phyloP scores from a whole-genome alignment of 139 green algal species.

The Auxenochlorella pyrenoidosa region DNA sequence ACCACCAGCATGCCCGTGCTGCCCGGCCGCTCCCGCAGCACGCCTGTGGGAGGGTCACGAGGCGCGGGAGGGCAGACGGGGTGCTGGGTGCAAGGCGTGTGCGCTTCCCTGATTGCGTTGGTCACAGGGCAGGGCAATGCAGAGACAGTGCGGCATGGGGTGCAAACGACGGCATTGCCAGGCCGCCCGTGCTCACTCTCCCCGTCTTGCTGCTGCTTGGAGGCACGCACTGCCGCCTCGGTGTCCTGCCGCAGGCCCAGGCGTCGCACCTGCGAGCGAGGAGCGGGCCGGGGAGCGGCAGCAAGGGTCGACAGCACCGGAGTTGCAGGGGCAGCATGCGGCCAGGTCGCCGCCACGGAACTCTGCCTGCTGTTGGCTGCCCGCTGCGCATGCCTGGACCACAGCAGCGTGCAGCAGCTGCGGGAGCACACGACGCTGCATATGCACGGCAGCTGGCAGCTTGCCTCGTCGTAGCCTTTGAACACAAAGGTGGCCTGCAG shows the following conservation, averaged over 20 bases:
- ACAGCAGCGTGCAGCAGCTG: too few relatives aligned
- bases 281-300: background rate
- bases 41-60: background rate
- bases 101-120: too few relatives aligned
- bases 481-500: conserved; percentile 88
- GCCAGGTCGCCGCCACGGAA: background rate
- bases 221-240: conserved; percentile 70
- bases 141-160: too few relatives aligned
- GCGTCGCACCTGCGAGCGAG: conserved; percentile 58
- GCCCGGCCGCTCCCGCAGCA: conserved; percentile 17
- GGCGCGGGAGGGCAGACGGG: background rate
- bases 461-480: conserved; percentile 92
- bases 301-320: background rate
- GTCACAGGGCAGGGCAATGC: too few relatives aligned
- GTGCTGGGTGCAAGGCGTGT: too few relatives aligned
- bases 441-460: too few relatives aligned
- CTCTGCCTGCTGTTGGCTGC: too few relatives aligned
- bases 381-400: too few relatives aligned
- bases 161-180: too few relatives aligned
- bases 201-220: conserved; percentile 20
- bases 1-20: conserved; percentile 92
- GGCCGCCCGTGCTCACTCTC: background rate
- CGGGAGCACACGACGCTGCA: background rate
- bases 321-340: too few relatives aligned
- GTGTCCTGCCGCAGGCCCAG: conserved; percentile 82